These are phyloP conservation scores for Phaeomoniella chlamydospora DNA, from an alignment of 2,329 filamentous ascomycete species.

Conservation along the genomic window DNA sequence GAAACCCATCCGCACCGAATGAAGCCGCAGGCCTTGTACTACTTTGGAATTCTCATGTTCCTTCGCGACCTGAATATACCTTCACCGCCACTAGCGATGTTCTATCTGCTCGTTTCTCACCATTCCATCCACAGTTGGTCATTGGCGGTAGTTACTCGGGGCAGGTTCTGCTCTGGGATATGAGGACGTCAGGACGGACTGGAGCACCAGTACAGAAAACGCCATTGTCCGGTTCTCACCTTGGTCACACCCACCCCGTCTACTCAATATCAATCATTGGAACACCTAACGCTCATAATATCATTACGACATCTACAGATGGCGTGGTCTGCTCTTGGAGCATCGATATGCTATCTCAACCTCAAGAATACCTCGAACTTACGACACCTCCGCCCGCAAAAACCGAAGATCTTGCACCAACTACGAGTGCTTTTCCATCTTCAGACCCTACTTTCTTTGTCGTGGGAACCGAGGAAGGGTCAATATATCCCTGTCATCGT, in stretches of 20 bases:
- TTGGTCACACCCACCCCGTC: slow-evolving; percentile 85
- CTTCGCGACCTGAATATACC: slow-evolving; percentile 76
- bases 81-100: slow-evolving; percentile 96
- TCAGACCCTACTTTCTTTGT: slow-evolving; percentile 96
- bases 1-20: slow-evolving; percentile 87
- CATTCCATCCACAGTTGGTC: slow-evolving; percentile 92
- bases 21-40: slow-evolving; percentile 88
- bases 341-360: slow-evolving; percentile 93
- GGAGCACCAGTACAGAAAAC: slow-evolving; percentile 81
- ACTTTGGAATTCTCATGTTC: slow-evolving; percentile 93
- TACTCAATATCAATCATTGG: slow-evolving; percentile 93
- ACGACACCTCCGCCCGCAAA: slow-evolving; percentile 73
- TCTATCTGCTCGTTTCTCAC: slow-evolving; percentile 92
- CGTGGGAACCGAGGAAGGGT: slow-evolving; percentile 89
- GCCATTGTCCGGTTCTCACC: slow-evolving; percentile 65
- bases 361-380: slow-evolving; percentile 84
- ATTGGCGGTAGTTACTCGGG: slow-evolving; percentile 93
- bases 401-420: slow-evolving; percentile 88
- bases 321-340: slow-evolving; percentile 95
- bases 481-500: slow-evolving; percentile 88
- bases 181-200: slow-evolving; percentile 58
- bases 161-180: slow-evolving; percentile 95
- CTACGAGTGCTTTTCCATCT: slow-evolving; percentile 85
- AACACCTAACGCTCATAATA: slow-evolving; percentile 97
- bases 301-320: slow-evolving; percentile 92